Evolutionary conservation across 192 early-diverging fungal genomes (phyloP).

Genomic region (Chytriomyces sp.): DNA sequence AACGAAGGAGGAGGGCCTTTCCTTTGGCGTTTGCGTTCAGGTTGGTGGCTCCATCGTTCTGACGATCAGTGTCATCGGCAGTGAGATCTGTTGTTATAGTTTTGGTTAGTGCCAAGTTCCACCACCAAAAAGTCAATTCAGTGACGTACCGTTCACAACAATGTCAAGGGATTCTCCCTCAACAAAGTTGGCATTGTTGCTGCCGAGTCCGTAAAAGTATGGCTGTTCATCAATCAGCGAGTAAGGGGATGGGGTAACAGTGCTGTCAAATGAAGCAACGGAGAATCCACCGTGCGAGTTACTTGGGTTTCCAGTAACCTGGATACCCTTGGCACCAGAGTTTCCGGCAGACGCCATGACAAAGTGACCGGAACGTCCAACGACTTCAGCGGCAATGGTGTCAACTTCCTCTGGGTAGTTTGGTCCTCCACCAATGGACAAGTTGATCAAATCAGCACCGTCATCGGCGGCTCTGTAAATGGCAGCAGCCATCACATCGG

Average conservation of each 20-base stretch:
- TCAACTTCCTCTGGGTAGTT: slow-evolving; percentile 67
- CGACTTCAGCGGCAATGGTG: slow-evolving; percentile 60
- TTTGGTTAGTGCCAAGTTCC: neutral
- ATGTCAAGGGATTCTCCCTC: slow-evolving; percentile 15
- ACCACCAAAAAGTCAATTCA: neutral
- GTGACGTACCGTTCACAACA: slow-evolving; percentile 16
- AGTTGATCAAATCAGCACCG: slow-evolving; percentile 80
- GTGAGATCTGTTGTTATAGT: slow-evolving; percentile 11
- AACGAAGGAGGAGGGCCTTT: slow-evolving; percentile 43
- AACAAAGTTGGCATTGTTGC: neutral
- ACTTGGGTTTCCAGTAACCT: slow-evolving; percentile 43
- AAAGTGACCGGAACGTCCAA: slow-evolving; percentile 47
- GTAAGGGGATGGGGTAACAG: neutral
- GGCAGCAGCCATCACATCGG: slow-evolving; percentile 78
- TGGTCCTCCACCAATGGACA: slow-evolving; percentile 75
- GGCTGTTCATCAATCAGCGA: neutral
- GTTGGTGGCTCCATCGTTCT: slow-evolving; percentile 31
- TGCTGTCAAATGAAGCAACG: slow-evolving; percentile 30
- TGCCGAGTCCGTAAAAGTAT: neutral
- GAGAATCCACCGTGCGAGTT: slow-evolving; percentile 30
- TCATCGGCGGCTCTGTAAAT: slow-evolving; percentile 73
- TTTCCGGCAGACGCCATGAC: slow-evolving; percentile 77
- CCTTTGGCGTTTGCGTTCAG: slow-evolving; percentile 21
- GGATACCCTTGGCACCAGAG: slow-evolving; percentile 66
- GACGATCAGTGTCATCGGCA: slow-evolving; percentile 31